Evolutionary conservation across 164 flowering plant species (phyloP).

Genomic region (Aristolochia californica): DNA sequence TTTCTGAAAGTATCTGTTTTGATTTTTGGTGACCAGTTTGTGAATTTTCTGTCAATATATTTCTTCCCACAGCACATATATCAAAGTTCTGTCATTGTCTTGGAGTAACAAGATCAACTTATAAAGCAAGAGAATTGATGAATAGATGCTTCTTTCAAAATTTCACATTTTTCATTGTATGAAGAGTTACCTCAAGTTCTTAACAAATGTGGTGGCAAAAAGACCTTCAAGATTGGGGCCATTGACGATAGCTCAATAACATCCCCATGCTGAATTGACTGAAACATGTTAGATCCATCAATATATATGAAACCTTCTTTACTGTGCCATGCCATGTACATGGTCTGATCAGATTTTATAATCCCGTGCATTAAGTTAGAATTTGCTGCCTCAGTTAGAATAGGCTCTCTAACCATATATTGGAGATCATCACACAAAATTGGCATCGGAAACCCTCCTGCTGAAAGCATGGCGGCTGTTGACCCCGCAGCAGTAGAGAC

Average conservation of each 20-base stretch:
- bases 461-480: constrained; percentile 92
- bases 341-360: constrained; percentile 44
- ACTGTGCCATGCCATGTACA: constrained; percentile 56
- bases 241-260: constrained; percentile 47
- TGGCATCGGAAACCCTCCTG: constrained; percentile 78
- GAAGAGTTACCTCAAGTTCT: not conserved
- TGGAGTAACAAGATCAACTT: no score
- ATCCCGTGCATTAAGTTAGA: constrained; percentile 58
- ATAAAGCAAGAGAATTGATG: not conserved
- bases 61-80: no score
- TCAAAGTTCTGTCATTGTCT: no score
- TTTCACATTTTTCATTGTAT: not conserved
- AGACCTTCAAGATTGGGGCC: constrained; percentile 63
- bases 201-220: constrained; percentile 45
- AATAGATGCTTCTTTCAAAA: not conserved
- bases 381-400: constrained; percentile 26
- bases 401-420: constrained; percentile 93
- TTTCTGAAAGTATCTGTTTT: no score
- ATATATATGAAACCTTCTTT: constrained; percentile 57
- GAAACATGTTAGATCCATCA: constrained; percentile 66
- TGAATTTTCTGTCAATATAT: no score
- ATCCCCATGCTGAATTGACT: constrained; percentile 47
- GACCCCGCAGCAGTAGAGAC: constrained; percentile 94
- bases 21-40: no score
- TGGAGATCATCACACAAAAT: constrained; percentile 62